These are phyloP conservation scores for Chaetothyriales sp. DNA, from an alignment of 2,329 filamentous ascomycete genomes.

Conservation along the genomic window DNA sequence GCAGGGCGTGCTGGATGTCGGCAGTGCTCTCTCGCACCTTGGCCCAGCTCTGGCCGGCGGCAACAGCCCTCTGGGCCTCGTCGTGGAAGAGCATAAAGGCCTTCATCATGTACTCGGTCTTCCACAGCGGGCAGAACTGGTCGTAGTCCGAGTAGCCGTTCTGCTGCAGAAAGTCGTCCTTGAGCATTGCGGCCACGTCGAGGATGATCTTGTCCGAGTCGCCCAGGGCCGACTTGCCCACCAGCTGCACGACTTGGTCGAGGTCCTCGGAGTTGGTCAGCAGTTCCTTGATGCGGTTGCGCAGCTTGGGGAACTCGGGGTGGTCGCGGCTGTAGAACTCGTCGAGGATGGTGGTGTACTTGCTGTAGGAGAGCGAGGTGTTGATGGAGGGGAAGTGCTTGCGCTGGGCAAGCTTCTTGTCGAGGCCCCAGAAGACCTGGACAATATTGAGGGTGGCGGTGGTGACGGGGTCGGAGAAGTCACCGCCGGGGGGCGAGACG, in stretches of 20 bases:
- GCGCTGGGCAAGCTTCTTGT: conserved; percentile 97
- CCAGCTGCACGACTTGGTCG: conserved; percentile 95
- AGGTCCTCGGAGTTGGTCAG: conserved; percentile 92
- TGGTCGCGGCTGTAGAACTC: conserved; percentile 89
- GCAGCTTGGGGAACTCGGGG: conserved; percentile 84
- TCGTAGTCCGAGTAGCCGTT: conserved; percentile 99
- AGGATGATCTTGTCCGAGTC: conserved; percentile 97
- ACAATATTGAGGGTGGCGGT: conserved; percentile 89
- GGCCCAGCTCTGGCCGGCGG: conserved; percentile 78
- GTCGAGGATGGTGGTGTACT: conserved; percentile 80
- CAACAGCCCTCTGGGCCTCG: conserved; percentile 87
- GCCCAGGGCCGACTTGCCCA: conserved; percentile 91
- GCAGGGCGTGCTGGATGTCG: conserved; percentile 71
- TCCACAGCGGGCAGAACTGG: conserved; percentile 98
- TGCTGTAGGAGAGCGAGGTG: conserved; percentile 86
- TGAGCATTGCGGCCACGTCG: conserved; percentile 78
- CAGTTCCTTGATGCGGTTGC: conserved; percentile 86
- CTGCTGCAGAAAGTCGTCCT: conserved; percentile 98
- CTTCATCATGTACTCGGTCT: conserved; percentile 99
- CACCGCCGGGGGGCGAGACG: conserved; percentile 92
- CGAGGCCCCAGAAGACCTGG: conserved; percentile 98
- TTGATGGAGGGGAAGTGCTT: conserved; percentile 99
- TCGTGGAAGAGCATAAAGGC: conserved; percentile 97
- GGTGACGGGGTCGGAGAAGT: conserved; percentile 97
- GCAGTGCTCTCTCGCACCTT: conserved; percentile 84